Evolutionary conservation across 1,139 yeast genomes (phyloP), one percentile per base, ranked within the genome.

Genomic region (Suhomyces chickasaworum): DNA sequence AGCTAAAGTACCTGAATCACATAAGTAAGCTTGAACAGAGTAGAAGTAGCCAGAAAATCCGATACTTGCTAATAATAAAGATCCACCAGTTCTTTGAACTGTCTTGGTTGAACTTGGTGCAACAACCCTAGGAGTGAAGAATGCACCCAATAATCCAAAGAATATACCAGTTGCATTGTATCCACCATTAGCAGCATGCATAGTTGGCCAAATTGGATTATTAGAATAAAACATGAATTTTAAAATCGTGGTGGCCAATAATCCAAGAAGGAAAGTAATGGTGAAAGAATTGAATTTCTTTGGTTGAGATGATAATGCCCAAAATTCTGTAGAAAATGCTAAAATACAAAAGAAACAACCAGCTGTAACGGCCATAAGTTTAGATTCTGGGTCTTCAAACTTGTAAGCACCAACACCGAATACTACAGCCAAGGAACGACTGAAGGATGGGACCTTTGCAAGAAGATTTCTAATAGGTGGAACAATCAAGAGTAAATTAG

Each of bases 191-290:
- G 74, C 81, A 25, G 76, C 77, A 61, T 90, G 86, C 93, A 93
- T 85, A 39, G 90, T 86, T 33, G 99, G 96, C 99, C 99, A 93
- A 42, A 90, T 73, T 33, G 99, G 99, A 63, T 93, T 93, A 61
- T 91, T 91, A 5, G 97, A 83, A 68, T 80, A 87, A 59, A 77
- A 80, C 15, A 85, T 80, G 68, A 80, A 86, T 61, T 95, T 93
- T 27, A 89, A 75, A 34, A 87, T 78, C 0, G 90, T 80, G 2
- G 96, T 83, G 4, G 82, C 65, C 41, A 88, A 73, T 47, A 93
- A 73, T 18, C 99, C 99, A 23, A 87, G 56, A 0, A 83, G 65
- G 60, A 88, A 84, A 1, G 95, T 76, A 2, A 84, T 63, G 2
- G 84, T 73, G 55, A 80, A 86, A 29, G 81, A 75, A 39, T 71